Base-by-base conservation (phyloP, 306 rosid genomes). In the Macrotyloma uniflorum region DNA sequence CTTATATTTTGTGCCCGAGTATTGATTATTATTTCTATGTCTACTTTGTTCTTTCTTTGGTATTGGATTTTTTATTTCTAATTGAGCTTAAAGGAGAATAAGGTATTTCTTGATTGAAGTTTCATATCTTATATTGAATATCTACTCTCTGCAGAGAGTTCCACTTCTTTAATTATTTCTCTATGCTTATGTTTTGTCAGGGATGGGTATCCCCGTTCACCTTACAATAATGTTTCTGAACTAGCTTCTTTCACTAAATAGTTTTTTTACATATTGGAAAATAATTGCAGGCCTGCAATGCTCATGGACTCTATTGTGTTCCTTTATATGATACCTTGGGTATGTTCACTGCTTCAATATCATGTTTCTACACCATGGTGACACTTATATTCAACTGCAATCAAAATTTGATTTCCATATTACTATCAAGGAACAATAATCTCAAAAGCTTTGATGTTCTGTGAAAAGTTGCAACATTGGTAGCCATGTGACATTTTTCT, bases 301-400 rank as follows among this genome's bases (percentile, higher is more conserved):
- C 98, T 80, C 97, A 92, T 79, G 98, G 89, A 65, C 93, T 95
- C 80, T 91, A 83, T 68, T 95, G 98, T 78, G 98, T 95, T 70
- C 98, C 98, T 80, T 82, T 95, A 57, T 95, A 95, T 67, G 98
- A 95, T 78, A 89, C 97, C 70, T 84, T 95, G 79, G 98, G 98
- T 95, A 87, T 76, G 88, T 71, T 78, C 74, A 33, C 79, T 19
- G 81, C 59, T 59, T 46, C 67, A 74, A 82, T 63, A 70, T 75
- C 77, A 64, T 72, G 36, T 59, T 51, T 76, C 13, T 58, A 71
- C 45, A 23, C 35, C 68, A 30, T 20, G 46, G 18, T 26, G 65
- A 47, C 66, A n/a, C 15, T 28, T 77, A 80, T 43, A 67, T 77
- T 53, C 58, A 35, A 57, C 22, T 43, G 38, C 70, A 65, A 58